Evolutionary conservation across 441 rosid species (phyloP), one percentile per base, ranked within the genome.

Genomic region (California macrophylla): DNA sequence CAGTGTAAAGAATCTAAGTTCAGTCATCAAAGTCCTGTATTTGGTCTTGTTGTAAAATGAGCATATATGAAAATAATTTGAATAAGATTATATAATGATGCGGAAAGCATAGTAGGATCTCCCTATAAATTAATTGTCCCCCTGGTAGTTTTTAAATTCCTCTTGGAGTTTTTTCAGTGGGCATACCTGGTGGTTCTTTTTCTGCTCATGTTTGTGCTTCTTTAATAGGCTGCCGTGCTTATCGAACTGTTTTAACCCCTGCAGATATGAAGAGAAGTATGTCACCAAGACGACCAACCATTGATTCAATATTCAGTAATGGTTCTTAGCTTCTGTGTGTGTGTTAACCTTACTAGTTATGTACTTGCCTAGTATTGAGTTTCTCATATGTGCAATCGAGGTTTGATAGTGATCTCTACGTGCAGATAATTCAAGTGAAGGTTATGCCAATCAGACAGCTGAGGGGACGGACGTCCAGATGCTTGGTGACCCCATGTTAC

Each of bases 401-500:
- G 67, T 30, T 20, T 47, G 54, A 50, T 29, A 15, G 54, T 64
- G 18, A 26, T 62, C 21, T 29, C 67, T 61, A 32, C 73, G 15
- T 75, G 77, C 83, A 89, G 96, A 87, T 79, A 89, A 85, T 77
- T 74, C 84, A 80, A 77, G 68, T 84, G 68, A 64, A 77, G 86
- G 82, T 68, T 86, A 80, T 76, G 65, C 84, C 58, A 68, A 81
- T 60, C 64, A 82, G 81, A 72, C 82, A 74, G 76, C 69, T 4
- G 86, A 85, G 60, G 89, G 85, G 71, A 71, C 85, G 62, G 96
- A 88, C 50, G 45, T 78, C 47, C 88, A 82, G 71, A 89, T 89
- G 90, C 76, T 86, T 32, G 91, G 86, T 62, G 96, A 91, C 72
- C 85, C 90, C 15, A 89, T 87, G 91, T 64, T 80, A 73, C 85